Base-by-base conservation (phyloP, 305 asterid genomes). In the Fraxinus albicans region DNA sequence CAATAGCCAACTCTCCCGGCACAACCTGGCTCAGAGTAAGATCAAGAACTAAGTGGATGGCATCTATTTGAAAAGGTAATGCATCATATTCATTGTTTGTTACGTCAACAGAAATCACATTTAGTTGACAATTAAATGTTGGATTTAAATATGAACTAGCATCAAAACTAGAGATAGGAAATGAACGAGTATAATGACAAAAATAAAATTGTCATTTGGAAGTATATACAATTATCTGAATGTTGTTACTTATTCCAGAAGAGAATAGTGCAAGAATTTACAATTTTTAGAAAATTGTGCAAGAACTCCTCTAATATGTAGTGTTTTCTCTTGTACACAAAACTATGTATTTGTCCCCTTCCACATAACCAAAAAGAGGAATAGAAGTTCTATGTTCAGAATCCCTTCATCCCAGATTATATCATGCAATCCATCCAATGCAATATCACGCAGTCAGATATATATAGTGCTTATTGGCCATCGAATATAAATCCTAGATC, bases 1-100 rank as follows among this genome's bases (percentile, higher is more conserved):
- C 94, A 83, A 96, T 83, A 77, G 98, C 92, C 88, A 96, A 86
- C 89, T 96, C 99, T 67, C 99, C 99, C 1, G 98, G 99, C 80
- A 96, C 97, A 84, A 94, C 95, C 99, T 96, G 94, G 85, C 80
- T 8, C 78, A 77, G 83, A 77, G 65, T 40, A 60, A 77, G 36
- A 78, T 50, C 27, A 53, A 78, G 58, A 75, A 78, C 27, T 40
- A 34, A 55, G 50, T 29, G 76, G 38, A 55, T 74, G 72, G 50
- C 76, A 74, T 67, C 44, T 6, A 9, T 36, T 58, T 12, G 17
- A 80, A 60, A 70, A 76, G 31, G 50, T 25, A 36, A 38, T 76
- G 55, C 79, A 69, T 36, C 23, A 65, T 35, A 47, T 47, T 47
- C 55, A 65, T 12, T 67, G 55, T 65, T 72, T 35, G 15, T 53